These are phyloP conservation scores for Populus deltoides DNA, from an alignment of 345 rosid genomes.

Conservation along the genomic window DNA sequence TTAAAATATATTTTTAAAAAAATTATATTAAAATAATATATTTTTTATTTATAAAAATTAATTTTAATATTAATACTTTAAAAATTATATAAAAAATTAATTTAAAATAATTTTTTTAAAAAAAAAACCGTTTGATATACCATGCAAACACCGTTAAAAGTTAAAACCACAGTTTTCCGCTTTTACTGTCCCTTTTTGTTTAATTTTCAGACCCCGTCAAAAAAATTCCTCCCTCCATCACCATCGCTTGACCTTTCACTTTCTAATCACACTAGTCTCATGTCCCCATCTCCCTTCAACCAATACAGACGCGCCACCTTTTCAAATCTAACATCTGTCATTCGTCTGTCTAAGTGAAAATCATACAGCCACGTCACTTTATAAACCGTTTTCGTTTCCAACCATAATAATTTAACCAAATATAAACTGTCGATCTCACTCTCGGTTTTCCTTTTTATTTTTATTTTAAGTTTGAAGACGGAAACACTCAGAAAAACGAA, in stretches of 20 bases:
- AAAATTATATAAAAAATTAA: too few species aligned
- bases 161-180: neutral
- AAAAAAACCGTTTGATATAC: too few species aligned
- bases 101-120: too few species aligned
- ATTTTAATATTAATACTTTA: too few species aligned
- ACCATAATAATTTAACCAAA: neutral
- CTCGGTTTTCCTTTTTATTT: too few species aligned
- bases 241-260: neutral
- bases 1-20: too few species aligned
- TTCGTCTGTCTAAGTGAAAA: neutral
- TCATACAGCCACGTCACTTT: neutral
- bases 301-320: neutral
- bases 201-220: neutral
- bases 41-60: too few species aligned
- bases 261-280: neutral
- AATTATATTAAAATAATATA: too few species aligned
- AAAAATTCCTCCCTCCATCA: conserved; percentile 3
- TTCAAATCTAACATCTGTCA: neutral
- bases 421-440: neutral
- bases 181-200: neutral
- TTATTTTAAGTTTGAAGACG: neutral
- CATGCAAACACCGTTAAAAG: neutral
- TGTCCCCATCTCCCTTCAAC: neutral
- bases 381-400: neutral
- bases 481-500: neutral